These are phyloP conservation scores for Osmozyma mogii DNA, from an alignment of 805 yeast species.

Conservation along the genomic window DNA sequence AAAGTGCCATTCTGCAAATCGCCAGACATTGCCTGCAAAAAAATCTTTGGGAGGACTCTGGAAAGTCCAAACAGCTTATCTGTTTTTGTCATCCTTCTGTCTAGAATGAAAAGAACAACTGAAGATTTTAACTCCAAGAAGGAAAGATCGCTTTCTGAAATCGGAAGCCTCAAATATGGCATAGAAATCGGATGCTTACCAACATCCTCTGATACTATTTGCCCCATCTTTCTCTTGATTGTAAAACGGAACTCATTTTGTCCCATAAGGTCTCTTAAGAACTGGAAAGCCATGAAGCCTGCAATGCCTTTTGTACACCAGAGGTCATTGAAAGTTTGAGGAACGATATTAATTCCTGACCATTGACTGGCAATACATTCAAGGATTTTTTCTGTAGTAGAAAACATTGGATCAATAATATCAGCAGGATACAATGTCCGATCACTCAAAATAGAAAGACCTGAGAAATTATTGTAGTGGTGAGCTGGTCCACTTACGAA, in stretches of 20 bases:
- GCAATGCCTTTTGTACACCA: conserved; percentile 91
- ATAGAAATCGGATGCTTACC: conserved; percentile 76
- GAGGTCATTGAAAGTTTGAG: conserved; percentile 65
- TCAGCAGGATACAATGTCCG: conserved; percentile 62
- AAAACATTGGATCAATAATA: conserved; percentile 69
- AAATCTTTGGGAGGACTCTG: conserved; percentile 84
- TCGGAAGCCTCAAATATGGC: conserved; percentile 60
- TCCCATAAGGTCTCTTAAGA: conserved; percentile 69
- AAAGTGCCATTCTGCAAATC: conserved; percentile 73
- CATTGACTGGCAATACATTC: conserved; percentile 79
- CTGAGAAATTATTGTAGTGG: conserved; percentile 54
- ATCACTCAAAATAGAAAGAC: conserved; percentile 56
- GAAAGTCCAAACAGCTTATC: conserved; percentile 90
- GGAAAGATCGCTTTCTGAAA: conserved; percentile 49
- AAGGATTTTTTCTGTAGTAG: conserved; percentile 59
- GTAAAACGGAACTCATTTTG: conserved; percentile 70
- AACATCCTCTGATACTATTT: conserved; percentile 64
- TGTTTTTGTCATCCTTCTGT: conserved; percentile 90
- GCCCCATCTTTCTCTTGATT: conserved; percentile 56
- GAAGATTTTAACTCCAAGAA: conserved; percentile 81
- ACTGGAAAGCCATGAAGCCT: conserved; percentile 71
- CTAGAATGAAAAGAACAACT: conserved; percentile 72
- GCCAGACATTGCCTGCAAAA: conserved; percentile 92
- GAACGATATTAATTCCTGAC: conserved; percentile 88
- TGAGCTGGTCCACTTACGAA: conserved; percentile 41